Percentiles rank a stretch among this genome's conserved stretches.
These are phyloP conservation scores for Eucalyptus cladocalyx DNA, from an alignment of 345 rosid species.

Conservation along the genomic window DNA sequence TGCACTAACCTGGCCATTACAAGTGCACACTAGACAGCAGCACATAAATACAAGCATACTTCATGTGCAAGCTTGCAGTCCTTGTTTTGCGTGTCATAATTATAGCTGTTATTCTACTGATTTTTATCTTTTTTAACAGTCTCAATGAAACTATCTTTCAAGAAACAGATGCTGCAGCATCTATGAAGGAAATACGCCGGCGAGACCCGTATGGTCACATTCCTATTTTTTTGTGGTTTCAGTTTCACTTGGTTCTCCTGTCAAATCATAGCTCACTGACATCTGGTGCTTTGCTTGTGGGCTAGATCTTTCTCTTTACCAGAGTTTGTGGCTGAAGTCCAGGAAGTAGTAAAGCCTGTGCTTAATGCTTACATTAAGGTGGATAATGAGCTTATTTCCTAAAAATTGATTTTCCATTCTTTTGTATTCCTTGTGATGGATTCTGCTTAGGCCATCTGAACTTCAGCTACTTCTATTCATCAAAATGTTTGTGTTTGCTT, in stretches of 20 bases:
- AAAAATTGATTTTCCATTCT: background rate
- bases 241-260: background rate
- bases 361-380: slow-evolving; percentile 80
- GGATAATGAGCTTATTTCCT: background rate
- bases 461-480: background rate
- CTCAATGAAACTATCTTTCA: slow-evolving; percentile 63
- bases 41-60: background rate
- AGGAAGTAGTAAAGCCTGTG: slow-evolving; percentile 79
- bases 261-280: background rate
- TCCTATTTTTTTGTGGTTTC: background rate
- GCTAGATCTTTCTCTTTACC: slow-evolving; percentile 82
- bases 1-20: background rate
- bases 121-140: slow-evolving; percentile 26
- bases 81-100: background rate
- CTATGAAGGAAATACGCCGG: slow-evolving; percentile 74
- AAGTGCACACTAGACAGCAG: background rate
- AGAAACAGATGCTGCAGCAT: slow-evolving; percentile 88
- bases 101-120: background rate
- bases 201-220: slow-evolving; percentile 81
- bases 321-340: slow-evolving; percentile 81
- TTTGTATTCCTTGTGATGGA: background rate
- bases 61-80: background rate
- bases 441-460: background rate
- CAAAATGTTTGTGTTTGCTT: background rate
- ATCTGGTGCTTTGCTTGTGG: background rate